These are phyloP conservation scores for Botrytis squamosa DNA, from an alignment of 2,329 filamentous ascomycete genomes.

Conservation along the genomic window DNA sequence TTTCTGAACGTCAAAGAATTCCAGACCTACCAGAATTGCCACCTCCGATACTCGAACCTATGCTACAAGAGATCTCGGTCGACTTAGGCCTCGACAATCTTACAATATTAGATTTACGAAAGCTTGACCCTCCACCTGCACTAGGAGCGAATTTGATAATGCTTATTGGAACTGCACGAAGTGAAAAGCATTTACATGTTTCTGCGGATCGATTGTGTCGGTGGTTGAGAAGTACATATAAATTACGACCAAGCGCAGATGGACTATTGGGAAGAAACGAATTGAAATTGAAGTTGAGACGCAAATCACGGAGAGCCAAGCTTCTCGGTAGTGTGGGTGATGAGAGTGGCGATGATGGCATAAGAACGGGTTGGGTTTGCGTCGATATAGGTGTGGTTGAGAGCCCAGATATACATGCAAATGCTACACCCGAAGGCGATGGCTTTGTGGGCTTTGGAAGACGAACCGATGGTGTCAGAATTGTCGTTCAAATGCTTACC, in stretches of 20 bases:
- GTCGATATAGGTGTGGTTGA: constrained; percentile 78
- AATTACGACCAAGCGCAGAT: constrained; percentile 75
- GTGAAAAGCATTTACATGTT: constrained; percentile 89
- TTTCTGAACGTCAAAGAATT: constrained; percentile 54
- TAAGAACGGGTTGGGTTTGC: constrained; percentile 94
- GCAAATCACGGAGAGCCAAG: constrained; percentile 78
- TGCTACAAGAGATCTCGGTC: constrained; percentile 77
- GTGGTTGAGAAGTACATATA: constrained; percentile 74
- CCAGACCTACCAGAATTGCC: constrained; percentile 58
- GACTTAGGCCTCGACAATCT: constrained; percentile 86
- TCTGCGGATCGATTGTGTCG: constrained; percentile 86
- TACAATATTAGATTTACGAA: constrained; percentile 75
- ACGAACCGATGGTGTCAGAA: constrained; percentile 53
- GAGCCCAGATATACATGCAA: constrained; percentile 45
- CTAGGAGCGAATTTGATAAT: constrained; percentile 87
- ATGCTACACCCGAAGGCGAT: constrained; percentile 47
- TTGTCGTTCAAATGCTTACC: constrained; percentile 71
- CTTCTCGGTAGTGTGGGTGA: constrained; percentile 69
- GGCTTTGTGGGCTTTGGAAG: constrained; percentile 77
- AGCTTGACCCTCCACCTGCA: constrained; percentile 80
- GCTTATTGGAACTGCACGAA: constrained; percentile 87
- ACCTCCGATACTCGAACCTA: constrained; percentile 67
- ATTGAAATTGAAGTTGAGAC: constrained; percentile 79
- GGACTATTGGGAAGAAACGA: constrained; percentile 88
- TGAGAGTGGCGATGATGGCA: constrained; percentile 72